Percentiles rank a stretch among this genome's conserved stretches.
Conservation (phyloP, 306 rosid species). For the Hippophae tibetana region DNA sequence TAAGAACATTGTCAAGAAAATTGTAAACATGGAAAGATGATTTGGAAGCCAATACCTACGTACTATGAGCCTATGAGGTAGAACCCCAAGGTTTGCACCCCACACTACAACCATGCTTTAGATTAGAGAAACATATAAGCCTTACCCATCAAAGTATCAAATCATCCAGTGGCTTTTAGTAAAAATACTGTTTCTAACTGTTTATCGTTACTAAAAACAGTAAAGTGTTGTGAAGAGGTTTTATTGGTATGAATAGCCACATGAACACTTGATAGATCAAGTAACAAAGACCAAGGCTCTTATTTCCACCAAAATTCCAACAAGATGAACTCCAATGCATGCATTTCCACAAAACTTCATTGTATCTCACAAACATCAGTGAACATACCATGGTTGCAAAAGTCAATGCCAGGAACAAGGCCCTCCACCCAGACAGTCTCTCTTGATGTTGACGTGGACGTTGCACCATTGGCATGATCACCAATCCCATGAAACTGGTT, state of each 20-base stretch:
- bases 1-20: too few relatives aligned
- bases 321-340: not conserved
- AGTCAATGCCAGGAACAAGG: constrained; percentile 95
- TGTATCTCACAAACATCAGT: not conserved
- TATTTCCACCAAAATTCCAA: not conserved
- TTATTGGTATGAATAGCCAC: not conserved
- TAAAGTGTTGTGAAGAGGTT: not conserved
- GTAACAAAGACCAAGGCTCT: not conserved
- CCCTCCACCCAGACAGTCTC: constrained; percentile 92
- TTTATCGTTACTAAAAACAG: too few relatives aligned
- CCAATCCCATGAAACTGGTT: constrained; percentile 29
- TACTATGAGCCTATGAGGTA: too few relatives aligned
- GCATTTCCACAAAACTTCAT: not conserved
- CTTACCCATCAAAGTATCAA: too few relatives aligned
- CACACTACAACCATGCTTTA: too few relatives aligned
- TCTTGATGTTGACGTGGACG: constrained; percentile 26
- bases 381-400: constrained; percentile 83
- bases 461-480: constrained; percentile 31
- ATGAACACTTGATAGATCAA: not conserved
- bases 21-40: too few relatives aligned
- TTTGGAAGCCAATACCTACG: too few relatives aligned
- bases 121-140: too few relatives aligned
- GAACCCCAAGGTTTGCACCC: too few relatives aligned
- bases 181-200: too few relatives aligned
- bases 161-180: too few relatives aligned